Evolutionary conservation across 1,284 basidiomycete genomes (phyloP).

Genomic region (Malassezia equina): DNA sequence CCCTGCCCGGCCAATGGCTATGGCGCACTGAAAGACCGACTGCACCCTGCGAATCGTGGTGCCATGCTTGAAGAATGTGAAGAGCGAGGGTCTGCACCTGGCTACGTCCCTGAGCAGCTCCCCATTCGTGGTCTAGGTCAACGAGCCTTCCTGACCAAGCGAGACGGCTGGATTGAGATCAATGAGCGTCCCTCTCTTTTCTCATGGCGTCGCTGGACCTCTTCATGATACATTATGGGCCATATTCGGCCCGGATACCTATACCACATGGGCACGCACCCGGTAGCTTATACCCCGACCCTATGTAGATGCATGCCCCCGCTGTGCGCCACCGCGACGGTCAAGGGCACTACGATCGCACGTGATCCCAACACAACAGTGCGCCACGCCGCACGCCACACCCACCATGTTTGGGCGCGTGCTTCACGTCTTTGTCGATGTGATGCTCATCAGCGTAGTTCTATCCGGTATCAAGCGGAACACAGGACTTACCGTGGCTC

Average conservation of each 20-base stretch:
- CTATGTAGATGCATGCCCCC: too few relatives aligned
- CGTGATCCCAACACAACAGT: background rate
- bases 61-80: constrained; percentile 12
- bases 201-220: constrained; percentile 13
- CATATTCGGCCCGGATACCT: background rate
- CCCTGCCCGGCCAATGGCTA: constrained; percentile 27
- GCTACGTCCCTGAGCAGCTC: background rate
- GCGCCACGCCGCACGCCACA: background rate
- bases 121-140: constrained; percentile 20
- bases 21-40: background rate
- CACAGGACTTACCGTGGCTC: constrained; percentile 38
- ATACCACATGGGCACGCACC: background rate
- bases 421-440: constrained; percentile 40
- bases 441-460: constrained; percentile 39
- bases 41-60: background rate
- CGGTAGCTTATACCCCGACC: background rate
- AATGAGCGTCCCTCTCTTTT: constrained; percentile 19
- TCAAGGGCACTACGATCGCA: background rate
- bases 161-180: constrained; percentile 34
- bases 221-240: background rate
- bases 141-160: constrained; percentile 21
- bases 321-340: background rate
- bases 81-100: background rate
- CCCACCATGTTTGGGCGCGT: constrained; percentile 41
- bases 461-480: constrained; percentile 44